These are phyloP conservation scores for Leccinum solheimii DNA, from an alignment of 1,284 basidiomycete genomes.

Conservation along the genomic window DNA sequence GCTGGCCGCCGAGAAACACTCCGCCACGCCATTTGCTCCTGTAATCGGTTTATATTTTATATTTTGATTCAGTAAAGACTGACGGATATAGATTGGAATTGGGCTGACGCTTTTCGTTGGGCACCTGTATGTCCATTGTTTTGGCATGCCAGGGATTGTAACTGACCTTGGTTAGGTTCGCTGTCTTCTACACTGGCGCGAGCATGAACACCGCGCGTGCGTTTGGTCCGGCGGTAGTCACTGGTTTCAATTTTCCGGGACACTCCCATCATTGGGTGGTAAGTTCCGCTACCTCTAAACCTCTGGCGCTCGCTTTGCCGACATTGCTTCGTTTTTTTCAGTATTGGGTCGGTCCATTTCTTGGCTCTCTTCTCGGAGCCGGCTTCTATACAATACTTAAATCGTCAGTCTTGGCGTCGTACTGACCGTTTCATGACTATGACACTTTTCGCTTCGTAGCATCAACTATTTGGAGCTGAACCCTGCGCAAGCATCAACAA, in stretches of 20 bases:
- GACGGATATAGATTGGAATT: conserved; percentile 56
- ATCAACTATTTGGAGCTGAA: conserved; percentile 34
- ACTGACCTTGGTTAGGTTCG: conserved; percentile 37
- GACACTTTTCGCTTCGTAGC: conserved; percentile 11
- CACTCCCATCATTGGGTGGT: conserved; percentile 62
- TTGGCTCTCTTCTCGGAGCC: conserved; percentile 60
- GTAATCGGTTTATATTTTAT: conserved; percentile 30
- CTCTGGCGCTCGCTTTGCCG: background rate
- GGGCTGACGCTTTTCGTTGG: conserved; percentile 68
- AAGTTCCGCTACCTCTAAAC: conserved; percentile 23
- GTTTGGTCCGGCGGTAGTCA: conserved; percentile 73
- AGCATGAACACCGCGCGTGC: conserved; percentile 72
- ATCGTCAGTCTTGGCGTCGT: conserved; percentile 42
- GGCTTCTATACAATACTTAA: conserved; percentile 60
- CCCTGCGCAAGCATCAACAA: conserved; percentile 34
- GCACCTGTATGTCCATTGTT: conserved; percentile 51
- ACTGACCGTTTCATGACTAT: background rate
- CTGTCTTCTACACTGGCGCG: conserved; percentile 58
- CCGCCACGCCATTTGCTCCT: conserved; percentile 71
- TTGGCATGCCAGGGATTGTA: background rate
- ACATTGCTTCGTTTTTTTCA: conserved; percentile 17
- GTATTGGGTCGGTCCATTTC: conserved; percentile 64
- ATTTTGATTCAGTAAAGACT: background rate
- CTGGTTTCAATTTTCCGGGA: conserved; percentile 48
- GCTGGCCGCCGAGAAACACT: conserved; percentile 70